phyloP scores from a whole-genome alignment of 176 grass and related monocot species.

The Panicum miliaceum region DNA sequence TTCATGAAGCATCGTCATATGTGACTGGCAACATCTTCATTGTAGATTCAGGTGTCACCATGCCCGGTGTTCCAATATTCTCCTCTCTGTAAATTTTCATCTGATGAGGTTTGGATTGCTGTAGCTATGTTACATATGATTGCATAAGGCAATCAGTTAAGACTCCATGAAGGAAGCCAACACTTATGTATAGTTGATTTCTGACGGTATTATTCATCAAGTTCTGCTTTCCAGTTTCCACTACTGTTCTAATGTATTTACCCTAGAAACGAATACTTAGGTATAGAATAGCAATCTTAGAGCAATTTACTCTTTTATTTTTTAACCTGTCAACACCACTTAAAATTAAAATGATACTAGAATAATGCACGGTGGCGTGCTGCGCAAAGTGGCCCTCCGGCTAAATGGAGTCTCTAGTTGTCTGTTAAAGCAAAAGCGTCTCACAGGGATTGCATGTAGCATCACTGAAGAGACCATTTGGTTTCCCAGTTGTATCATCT shows the following conservation, averaged over 20 bases:
- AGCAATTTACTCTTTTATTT: too few species aligned
- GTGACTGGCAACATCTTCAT: conserved; percentile 79
- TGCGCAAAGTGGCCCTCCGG: too few species aligned
- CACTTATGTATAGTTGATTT: neutral
- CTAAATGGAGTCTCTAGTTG: too few species aligned
- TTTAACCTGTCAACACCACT: too few species aligned
- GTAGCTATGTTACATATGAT: neutral
- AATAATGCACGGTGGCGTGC: too few species aligned
- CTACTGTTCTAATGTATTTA: neutral
- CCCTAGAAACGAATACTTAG: too few species aligned
- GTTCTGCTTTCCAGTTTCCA: neutral
- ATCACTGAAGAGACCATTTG: too few species aligned
- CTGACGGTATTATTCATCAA: neutral
- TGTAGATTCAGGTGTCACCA: conserved; percentile 65
- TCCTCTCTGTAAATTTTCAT: conserved; percentile 64
- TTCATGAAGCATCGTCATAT: conserved; percentile 77
- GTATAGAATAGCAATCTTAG: too few species aligned
- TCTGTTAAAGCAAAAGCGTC: neutral
- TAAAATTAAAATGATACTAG: too few species aligned
- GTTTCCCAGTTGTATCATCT: too few species aligned
- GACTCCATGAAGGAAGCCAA: neutral
- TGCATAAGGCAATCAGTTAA: neutral
- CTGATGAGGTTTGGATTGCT: neutral
- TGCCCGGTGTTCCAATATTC: conserved; percentile 82
- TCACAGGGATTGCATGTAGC: neutral